Evolutionary conservation across 345 rosid genomes (phyloP), one percentile per base, ranked within the genome.

Genomic region (Luvunga scandens): DNA sequence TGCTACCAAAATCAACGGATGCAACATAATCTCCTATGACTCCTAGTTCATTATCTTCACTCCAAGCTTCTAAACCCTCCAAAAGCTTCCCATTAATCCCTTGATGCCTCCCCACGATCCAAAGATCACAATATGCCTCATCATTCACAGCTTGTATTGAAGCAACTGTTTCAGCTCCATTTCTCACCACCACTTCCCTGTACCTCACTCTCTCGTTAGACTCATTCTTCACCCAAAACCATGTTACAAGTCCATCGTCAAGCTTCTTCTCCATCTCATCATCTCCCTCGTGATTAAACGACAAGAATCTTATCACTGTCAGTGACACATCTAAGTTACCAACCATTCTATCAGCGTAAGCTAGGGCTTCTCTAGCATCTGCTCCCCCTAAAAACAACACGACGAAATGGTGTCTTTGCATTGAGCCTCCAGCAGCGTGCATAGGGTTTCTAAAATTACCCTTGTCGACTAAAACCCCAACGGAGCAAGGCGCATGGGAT

Each of bases 201-300:
- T 90, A 95, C 12, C 42, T 68, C 38, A 93, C 92, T 63, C 91
- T 73, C 13, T 84, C 78, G 13, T 92, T 92, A 10, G 75, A 4
- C 73, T 90, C 97, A 61, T 91, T 92, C 78, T 87, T 90, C 60
- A 88, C 91, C 97, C 94, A 89, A 21, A 95, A 93, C 89, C 91
- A 90, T 3, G 94, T 89, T 33, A 91, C 94, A 45, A 86, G 83
- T 21, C 97, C 93, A 72, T 93, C 97, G 67, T 91, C 93, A 7
- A 92, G 84, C 79, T 92, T 95, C 85, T 86, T 90, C 84, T 92
- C 95, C 77, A 83, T 80, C 75, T 87, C 94, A 13, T 88, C 81
- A 14, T 91, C 92, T 14, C 92, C 91, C 79, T 82, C 86, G 12
- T 78, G 78, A 81, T 91, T 84, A 14, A 39, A 18, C 2, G 94